Conservation (phyloP, 163 green algal genomes). For the Chlamydomonas reinhardtii region DNA sequence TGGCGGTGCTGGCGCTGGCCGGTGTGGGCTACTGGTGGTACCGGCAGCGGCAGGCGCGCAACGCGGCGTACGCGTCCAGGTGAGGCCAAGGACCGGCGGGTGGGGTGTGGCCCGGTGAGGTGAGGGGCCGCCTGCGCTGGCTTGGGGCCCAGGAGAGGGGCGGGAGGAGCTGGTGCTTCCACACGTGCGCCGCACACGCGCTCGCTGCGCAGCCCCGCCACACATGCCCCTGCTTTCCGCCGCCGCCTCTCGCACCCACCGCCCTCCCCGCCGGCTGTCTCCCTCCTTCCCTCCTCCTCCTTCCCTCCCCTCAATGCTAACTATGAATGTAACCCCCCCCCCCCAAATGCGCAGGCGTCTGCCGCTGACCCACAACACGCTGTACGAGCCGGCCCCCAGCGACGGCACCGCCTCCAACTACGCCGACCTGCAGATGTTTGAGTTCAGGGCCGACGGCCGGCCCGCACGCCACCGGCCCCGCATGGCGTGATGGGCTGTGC, state of each 20-base stretch:
- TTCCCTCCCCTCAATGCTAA: no score
- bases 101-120: no score
- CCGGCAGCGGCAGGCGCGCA: background rate
- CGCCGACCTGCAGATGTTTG: slow-evolving; percentile 46
- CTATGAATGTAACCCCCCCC: no score
- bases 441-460: background rate
- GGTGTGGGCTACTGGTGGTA: background rate
- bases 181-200: no score
- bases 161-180: no score
- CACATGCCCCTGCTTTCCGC: no score
- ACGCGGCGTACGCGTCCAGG: background rate
- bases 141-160: no score
- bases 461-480: background rate
- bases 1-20: background rate
- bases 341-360: no score
- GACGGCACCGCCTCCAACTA: slow-evolving; percentile 39
- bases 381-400: slow-evolving; percentile 6
- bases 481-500: background rate
- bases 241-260: no score
- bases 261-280: no score
- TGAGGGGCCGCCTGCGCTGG: no score
- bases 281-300: background rate
- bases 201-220: no score
- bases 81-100: background rate
- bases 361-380: slow-evolving; percentile 34